Conservation (phyloP, 139 green algal genomes). For the Volvox africanus region DNA sequence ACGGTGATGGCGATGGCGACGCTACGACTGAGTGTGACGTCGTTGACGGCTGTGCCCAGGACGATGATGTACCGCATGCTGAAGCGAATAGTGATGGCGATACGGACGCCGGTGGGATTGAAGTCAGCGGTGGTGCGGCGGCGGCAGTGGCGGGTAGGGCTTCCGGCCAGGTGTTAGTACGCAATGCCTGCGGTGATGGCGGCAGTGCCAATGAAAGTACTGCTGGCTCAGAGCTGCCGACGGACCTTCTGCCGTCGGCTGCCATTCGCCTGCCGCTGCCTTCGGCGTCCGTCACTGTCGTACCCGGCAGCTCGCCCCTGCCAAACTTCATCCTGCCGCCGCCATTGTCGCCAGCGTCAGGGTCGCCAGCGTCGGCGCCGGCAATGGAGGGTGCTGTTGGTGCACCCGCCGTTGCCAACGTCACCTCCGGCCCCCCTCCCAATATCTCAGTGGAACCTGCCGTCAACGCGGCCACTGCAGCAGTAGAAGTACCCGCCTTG, state of each 20-base stretch:
- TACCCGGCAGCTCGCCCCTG: neutral
- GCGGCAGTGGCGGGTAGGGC: too few species aligned
- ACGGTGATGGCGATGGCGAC: neutral
- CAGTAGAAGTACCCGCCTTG: too few species aligned
- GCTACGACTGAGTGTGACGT: neutral
- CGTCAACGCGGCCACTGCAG: too few species aligned
- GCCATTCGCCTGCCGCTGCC: too few species aligned
- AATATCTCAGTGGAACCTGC: neutral
- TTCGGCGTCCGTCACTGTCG: neutral
- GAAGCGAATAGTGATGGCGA: neutral
- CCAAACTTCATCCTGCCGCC: slow-evolving; percentile 9
- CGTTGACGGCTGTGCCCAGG: too few species aligned
- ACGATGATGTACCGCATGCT: too few species aligned
- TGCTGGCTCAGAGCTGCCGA: neutral
- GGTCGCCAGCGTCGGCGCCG: neutral
- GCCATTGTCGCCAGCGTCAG: slow-evolving; percentile 6
- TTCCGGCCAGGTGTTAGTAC: too few species aligned
- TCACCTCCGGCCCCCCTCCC: neutral
- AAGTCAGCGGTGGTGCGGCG: too few species aligned
- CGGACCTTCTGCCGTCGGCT: neutral
- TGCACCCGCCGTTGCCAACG: neutral
- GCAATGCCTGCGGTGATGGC: too few species aligned
- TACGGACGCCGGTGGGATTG: neutral
- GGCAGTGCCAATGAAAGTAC: too few species aligned
- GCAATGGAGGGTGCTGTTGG: too few species aligned